Conservation (phyloP, 768 basidiomycete species). For the Ramaria rubella region DNA sequence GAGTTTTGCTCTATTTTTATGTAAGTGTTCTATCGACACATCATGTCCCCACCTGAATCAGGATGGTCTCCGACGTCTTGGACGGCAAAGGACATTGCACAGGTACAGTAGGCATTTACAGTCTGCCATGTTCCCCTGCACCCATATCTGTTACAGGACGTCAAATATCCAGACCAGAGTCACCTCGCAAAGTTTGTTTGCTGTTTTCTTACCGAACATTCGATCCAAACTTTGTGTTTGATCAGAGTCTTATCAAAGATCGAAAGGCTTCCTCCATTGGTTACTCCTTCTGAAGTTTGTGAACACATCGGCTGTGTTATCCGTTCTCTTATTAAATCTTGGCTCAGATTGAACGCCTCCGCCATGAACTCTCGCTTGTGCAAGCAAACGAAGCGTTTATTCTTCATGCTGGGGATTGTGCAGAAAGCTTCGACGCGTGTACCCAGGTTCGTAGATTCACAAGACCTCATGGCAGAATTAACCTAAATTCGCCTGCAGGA, state of each 20-base stretch:
- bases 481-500: slow-evolving; percentile 41
- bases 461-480: too few species aligned
- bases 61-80: slow-evolving; percentile 83
- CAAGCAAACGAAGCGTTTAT: slow-evolving; percentile 88
- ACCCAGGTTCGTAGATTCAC: slow-evolving; percentile 56
- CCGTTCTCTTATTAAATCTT: slow-evolving; percentile 13
- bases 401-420: slow-evolving; percentile 96
- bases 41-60: too few species aligned
- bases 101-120: slow-evolving; percentile 37
- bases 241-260: slow-evolving; percentile 75
- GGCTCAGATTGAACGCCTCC: slow-evolving; percentile 69
- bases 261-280: slow-evolving; percentile 75
- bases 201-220: not conserved
- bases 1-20: too few species aligned
- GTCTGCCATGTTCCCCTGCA: not conserved
- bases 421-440: slow-evolving; percentile 91
- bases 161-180: slow-evolving; percentile 60
- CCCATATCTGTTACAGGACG: slow-evolving; percentile 38
- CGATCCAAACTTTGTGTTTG: slow-evolving; percentile 1
- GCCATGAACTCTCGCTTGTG: slow-evolving; percentile 72
- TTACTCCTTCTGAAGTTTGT: slow-evolving; percentile 84
- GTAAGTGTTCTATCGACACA: too few species aligned
- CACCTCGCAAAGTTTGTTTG: slow-evolving; percentile 48
- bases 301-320: slow-evolving; percentile 25
- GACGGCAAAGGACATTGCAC: slow-evolving; percentile 69